phyloP scores from a whole-genome alignment of 23 red algal genomes.

The Gracilaria vermiculophylla region DNA sequence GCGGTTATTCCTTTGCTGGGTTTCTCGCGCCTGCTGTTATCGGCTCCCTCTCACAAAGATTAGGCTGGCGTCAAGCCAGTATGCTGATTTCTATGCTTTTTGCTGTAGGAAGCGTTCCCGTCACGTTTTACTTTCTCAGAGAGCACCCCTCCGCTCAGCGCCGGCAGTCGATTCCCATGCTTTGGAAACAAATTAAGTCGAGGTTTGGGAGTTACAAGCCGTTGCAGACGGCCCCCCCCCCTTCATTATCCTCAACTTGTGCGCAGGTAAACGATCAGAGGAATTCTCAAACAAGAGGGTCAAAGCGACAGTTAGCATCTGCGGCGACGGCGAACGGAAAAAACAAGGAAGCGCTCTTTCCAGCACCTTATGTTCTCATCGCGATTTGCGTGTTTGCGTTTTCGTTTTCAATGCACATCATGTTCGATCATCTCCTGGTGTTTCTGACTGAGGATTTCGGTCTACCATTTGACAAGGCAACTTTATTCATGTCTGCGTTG shows the following conservation, averaged over 20 bases:
- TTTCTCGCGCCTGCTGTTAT: slow-evolving; percentile 65
- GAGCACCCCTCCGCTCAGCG: slow-evolving; percentile 5
- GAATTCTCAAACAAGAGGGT: neutral
- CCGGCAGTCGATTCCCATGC: slow-evolving; percentile 2
- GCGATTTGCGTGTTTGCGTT: slow-evolving; percentile 44
- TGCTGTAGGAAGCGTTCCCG: slow-evolving; percentile 16
- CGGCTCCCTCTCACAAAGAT: slow-evolving; percentile 16
- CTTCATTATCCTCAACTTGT: neutral
- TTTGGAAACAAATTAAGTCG: neutral
- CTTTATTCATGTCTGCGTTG: slow-evolving; percentile 58
- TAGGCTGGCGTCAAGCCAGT: slow-evolving; percentile 51
- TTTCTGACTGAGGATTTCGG: slow-evolving; percentile 71
- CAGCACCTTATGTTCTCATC: slow-evolving; percentile 35
- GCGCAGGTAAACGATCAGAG: neutral
- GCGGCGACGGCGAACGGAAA: neutral
- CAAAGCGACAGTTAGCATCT: neutral
- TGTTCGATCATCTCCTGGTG: slow-evolving; percentile 71
- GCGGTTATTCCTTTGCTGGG: slow-evolving; percentile 71
- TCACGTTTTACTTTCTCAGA: slow-evolving; percentile 41
- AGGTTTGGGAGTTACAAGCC: neutral
- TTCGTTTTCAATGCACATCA: slow-evolving; percentile 69
- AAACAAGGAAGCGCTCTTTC: slow-evolving; percentile 2
- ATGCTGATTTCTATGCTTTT: slow-evolving; percentile 46
- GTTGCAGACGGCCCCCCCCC: neutral
- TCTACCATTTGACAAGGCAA: slow-evolving; percentile 47